Base-by-base conservation (phyloP, 1,284 basidiomycete species). In the Moesziomyces parantarcticus region DNA sequence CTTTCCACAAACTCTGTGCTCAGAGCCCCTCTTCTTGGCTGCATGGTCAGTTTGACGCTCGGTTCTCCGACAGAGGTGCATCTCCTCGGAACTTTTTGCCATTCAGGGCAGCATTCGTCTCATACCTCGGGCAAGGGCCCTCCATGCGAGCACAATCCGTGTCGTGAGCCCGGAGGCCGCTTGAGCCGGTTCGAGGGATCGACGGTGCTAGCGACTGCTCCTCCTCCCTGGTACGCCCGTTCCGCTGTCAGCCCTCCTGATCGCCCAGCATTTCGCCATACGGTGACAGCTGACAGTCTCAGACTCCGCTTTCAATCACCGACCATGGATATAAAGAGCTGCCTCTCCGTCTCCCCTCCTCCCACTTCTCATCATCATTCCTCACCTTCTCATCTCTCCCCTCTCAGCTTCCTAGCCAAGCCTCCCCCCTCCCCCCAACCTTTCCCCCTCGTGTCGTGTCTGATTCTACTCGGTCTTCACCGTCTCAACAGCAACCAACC, bases 61-160 rank as follows among this genome's bases (percentile, higher is more conserved):
- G 29, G 36, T 32, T 16, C 42, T 54, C 50, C 53, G 61, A 42
- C 39, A 9, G 5, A 16, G 8, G 16, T 40, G 43, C 53, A 20
- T 55, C 55, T 48, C 51, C 68, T 58, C 62, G 63, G 63, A 73
- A 68, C 44, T 51, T 56, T 58, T 68, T 52, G 34, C 21, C n/a
- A 23, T 34, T 34, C 36, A 34, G 48, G 45, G 20, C 34, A 16
- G 34, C 34, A 13, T 10, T 50, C 21, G 18, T 20, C 57, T 7
- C 59, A 43, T 53, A 53, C 47, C 29, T 29, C 8, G 29, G 23
- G 23, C 43, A 7, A 20, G 29, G 21, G 32, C n/a, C 8, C 41
- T 52, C 22, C 13, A 25, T 26, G 44, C 36, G 7, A 29, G 47
- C n/a, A 14, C 13, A 7, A 22, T 40, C 23, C 22, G 23, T 26